Percentiles rank a stretch among this genome's conserved stretches.
phyloP scores from a whole-genome alignment of 2,329 filamentous ascomycete genomes.

The Verruconis gallopava region DNA sequence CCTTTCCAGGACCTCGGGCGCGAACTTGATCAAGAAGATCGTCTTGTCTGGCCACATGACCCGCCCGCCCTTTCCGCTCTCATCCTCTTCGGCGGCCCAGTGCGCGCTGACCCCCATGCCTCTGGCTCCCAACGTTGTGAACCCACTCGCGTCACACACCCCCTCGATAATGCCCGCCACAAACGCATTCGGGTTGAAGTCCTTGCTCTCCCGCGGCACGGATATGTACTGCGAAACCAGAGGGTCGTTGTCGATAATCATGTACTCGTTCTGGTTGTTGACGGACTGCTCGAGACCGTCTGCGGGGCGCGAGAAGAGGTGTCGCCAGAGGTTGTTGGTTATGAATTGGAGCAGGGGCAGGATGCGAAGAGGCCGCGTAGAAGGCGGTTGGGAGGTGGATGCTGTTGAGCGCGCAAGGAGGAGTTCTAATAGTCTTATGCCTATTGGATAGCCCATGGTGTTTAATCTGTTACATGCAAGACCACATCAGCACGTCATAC shows the following conservation, averaged over 20 bases:
- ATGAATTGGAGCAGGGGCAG: slow-evolving; percentile 90
- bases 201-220: slow-evolving; percentile 88
- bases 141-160: slow-evolving; percentile 84
- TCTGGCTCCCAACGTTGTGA: slow-evolving; percentile 52
- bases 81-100: slow-evolving; percentile 41
- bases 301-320: slow-evolving; percentile 81
- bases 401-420: slow-evolving; percentile 58
- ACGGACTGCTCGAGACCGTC: slow-evolving; percentile 86
- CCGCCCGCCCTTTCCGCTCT: slow-evolving; percentile 34
- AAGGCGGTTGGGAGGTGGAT: slow-evolving; percentile 19
- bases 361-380: slow-evolving; percentile 67
- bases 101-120: slow-evolving; percentile 60
- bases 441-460: slow-evolving; percentile 82
- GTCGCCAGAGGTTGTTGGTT: slow-evolving; percentile 80
- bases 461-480: no score
- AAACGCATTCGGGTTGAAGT: slow-evolving; percentile 91
- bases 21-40: slow-evolving; percentile 89
- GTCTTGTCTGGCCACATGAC: slow-evolving; percentile 89
- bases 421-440: slow-evolving; percentile 87
- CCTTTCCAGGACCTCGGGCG: slow-evolving; percentile 78
- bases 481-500: no score
- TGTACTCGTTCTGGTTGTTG: slow-evolving; percentile 84
- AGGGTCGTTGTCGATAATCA: slow-evolving; percentile 98
- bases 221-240: slow-evolving; percentile 89
- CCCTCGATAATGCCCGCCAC: slow-evolving; percentile 93